These are phyloP conservation scores for Arachnopeziza araneosa DNA, from an alignment of 2,329 filamentous ascomycete species.

Conservation along the genomic window DNA sequence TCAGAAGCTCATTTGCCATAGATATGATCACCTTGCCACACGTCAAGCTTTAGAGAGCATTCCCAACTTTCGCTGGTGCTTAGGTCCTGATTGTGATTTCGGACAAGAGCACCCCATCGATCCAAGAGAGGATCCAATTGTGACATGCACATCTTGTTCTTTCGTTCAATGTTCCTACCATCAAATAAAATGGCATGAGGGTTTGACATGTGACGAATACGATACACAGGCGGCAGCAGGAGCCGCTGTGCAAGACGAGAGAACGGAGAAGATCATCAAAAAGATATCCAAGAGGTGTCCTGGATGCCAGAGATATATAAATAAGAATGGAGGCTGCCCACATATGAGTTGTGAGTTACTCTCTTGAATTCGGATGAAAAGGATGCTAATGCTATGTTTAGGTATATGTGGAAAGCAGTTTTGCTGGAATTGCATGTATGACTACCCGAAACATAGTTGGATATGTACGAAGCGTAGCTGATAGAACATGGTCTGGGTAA, in stretches of 20 bases:
- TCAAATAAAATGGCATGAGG: constrained; percentile 13
- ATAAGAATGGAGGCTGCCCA: constrained; percentile 17
- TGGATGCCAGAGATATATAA: constrained; percentile 13
- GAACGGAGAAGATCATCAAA: constrained; percentile 13
- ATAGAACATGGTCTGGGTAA: neutral
- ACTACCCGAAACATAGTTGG: constrained; percentile 13
- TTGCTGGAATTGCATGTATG: constrained; percentile 13
- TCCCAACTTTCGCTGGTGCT: constrained; percentile 16
- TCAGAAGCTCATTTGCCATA: neutral
- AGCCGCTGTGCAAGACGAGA: constrained; percentile 2
- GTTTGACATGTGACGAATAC: constrained; percentile 13
- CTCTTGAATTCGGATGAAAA: neutral
- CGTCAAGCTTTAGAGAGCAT: constrained; percentile 8
- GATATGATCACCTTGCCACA: constrained; percentile 9
- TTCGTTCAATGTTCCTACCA: constrained; percentile 12
- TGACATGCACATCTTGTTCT: constrained; percentile 10
- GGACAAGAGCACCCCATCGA: constrained; percentile 14
- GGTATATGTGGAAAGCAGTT: constrained; percentile 14
- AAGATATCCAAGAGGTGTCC: constrained; percentile 18
- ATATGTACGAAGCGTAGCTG: constrained; percentile 2
- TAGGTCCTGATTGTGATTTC: constrained; percentile 11
- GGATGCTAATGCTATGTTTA: constrained; percentile 1
- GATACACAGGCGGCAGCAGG: neutral
- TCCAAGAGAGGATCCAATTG: neutral
- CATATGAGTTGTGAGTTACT: constrained; percentile 18